Evolutionary conservation across 2,329 filamentous ascomycete genomes (phyloP).

Genomic region (Ceratocystis cacaofunesta): DNA sequence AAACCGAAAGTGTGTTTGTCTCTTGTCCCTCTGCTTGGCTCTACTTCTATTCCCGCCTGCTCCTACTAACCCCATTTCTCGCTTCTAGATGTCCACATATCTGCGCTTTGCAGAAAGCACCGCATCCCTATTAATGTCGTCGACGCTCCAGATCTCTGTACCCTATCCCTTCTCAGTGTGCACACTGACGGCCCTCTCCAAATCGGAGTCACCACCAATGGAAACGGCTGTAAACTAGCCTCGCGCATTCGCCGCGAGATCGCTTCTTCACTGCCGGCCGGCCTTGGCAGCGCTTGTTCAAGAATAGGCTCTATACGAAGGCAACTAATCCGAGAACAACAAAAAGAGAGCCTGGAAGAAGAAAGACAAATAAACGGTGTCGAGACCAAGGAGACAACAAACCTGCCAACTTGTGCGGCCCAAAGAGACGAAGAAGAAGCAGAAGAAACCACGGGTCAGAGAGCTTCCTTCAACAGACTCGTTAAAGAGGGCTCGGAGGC

Average conservation of each 20-base stretch:
- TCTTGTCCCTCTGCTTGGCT: not conserved
- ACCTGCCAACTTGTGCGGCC: slow-evolving; percentile 20
- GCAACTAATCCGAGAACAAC: slow-evolving; percentile 59
- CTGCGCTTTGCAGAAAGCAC: slow-evolving; percentile 56
- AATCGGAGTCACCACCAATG: slow-evolving; percentile 89
- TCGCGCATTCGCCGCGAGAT: slow-evolving; percentile 81
- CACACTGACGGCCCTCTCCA: slow-evolving; percentile 84
- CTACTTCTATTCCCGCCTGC: not conserved
- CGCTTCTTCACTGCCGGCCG: slow-evolving; percentile 57
- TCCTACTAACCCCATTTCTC: not conserved
- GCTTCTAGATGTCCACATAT: slow-evolving; percentile 47
- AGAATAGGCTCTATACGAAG: slow-evolving; percentile 59
- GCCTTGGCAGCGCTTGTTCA: slow-evolving; percentile 63
- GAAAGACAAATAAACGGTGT: not conserved
- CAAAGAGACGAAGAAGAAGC: slow-evolving; percentile 20
- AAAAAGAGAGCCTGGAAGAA: slow-evolving; percentile 23
- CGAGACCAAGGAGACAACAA: not conserved
- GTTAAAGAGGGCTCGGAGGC: slow-evolving; percentile 59
- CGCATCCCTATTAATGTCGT: slow-evolving; percentile 88
- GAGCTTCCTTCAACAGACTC: slow-evolving; percentile 69
- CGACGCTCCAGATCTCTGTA: slow-evolving; percentile 73
- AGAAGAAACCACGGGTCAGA: slow-evolving; percentile 57
- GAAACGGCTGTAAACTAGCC: slow-evolving; percentile 84
- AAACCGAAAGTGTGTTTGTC: not conserved
- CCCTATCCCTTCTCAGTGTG: slow-evolving; percentile 78